A percentile compares a stretch with the other conserved stretches of the same genome.
Evolutionary conservation across 768 basidiomycete species (phyloP).

Genomic region (Boletus subparvulus): DNA sequence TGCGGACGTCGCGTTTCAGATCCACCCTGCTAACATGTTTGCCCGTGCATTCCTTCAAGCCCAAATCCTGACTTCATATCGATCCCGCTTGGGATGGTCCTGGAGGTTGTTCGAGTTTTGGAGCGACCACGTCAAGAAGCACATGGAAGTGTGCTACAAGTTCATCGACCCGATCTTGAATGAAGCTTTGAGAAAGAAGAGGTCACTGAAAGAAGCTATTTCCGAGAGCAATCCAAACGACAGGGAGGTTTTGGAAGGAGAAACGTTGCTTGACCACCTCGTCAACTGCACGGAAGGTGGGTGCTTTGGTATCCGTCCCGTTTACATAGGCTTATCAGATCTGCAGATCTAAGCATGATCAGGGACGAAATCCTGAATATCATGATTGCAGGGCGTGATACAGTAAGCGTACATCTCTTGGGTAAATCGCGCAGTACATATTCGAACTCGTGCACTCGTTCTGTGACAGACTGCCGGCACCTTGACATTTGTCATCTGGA

Average conservation of each 20-base stretch:
- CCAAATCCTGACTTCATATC: conserved; percentile 40
- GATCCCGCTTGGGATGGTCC: conserved; percentile 40
- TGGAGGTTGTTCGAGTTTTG: conserved; percentile 58
- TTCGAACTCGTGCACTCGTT: not conserved
- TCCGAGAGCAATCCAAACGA: conserved; percentile 3
- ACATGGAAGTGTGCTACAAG: conserved; percentile 47
- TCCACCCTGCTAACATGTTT: conserved; percentile 43
- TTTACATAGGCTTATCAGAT: not conserved
- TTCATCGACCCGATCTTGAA: conserved; percentile 55
- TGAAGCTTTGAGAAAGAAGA: conserved; percentile 44
- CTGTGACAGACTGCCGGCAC: conserved; percentile 29
- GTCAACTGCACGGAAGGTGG: conserved; percentile 31
- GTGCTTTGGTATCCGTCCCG: too few relatives aligned
- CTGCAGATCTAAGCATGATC: conserved; percentile 31
- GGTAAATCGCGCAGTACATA: not conserved
- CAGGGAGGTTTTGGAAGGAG: conserved; percentile 17
- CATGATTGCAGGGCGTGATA: conserved; percentile 38
- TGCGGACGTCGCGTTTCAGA: conserved; percentile 5
- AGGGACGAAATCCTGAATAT: conserved; percentile 39
- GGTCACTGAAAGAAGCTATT: conserved; percentile 19
- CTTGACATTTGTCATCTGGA: conserved; percentile 30
- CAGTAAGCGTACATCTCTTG: conserved; percentile 18
- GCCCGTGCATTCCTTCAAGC: conserved; percentile 50
- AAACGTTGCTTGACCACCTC: conserved; percentile 33
- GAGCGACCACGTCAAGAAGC: conserved; percentile 44